phyloP scores from a whole-genome alignment of 257 asterid genomes.

The Gentiana macrophylla region DNA sequence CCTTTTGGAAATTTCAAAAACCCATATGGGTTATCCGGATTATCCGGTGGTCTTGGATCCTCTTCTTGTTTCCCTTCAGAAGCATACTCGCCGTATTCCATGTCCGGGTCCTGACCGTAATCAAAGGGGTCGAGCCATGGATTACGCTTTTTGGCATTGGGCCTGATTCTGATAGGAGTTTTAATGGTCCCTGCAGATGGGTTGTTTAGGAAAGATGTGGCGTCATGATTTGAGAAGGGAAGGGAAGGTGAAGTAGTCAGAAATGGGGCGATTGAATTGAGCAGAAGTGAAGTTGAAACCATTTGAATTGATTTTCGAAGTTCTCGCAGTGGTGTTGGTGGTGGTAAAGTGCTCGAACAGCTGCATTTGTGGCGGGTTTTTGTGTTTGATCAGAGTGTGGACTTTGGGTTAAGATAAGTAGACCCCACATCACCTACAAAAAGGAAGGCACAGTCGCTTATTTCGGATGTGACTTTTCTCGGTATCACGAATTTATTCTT shows the following conservation, averaged over 20 bases:
- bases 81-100: constrained; percentile 53
- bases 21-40: constrained; percentile 68
- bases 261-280: constrained; percentile 35
- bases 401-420: constrained; percentile 42
- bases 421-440: constrained; percentile 18
- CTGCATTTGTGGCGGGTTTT: constrained; percentile 17
- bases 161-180: constrained; percentile 12
- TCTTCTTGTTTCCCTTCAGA: constrained; percentile 79
- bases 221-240: constrained; percentile 23
- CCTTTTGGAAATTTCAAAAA: constrained; percentile 79
- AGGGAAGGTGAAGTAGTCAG: constrained; percentile 24
- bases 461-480: no score
- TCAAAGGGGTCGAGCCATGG: constrained; percentile 84
- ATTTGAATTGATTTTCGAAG: constrained; percentile 12
- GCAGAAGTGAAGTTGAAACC: constrained; percentile 39
- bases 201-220: constrained; percentile 15
- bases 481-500: no score
- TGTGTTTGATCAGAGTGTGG: constrained; percentile 56
- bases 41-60: constrained; percentile 72
- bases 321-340: not conserved
- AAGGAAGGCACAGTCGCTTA: no score
- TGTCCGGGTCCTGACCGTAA: constrained; percentile 67
- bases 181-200: constrained; percentile 15
- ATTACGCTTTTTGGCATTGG: constrained; percentile 49
- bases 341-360: not conserved